Percentiles rank a stretch among this genome's conserved stretches.
Evolutionary conservation across 1,284 basidiomycete genomes (phyloP).

Genomic region (Ganoderma leucocontextum): DNA sequence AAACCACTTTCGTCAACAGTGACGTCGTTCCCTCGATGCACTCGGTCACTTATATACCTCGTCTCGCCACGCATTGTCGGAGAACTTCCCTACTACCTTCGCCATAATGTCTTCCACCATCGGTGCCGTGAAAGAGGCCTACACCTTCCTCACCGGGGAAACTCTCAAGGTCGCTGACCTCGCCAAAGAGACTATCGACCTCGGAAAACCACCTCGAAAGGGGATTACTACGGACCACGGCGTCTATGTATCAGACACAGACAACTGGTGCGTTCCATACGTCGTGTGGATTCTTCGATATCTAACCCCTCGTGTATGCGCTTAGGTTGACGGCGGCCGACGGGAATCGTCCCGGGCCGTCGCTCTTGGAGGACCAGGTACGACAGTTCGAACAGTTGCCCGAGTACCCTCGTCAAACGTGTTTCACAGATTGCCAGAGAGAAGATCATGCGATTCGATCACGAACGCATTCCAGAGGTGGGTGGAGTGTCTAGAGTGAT

Average conservation of each 20-base stretch:
- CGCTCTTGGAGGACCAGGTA: constrained; percentile 69
- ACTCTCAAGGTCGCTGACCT: constrained; percentile 57
- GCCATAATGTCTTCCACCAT: constrained; percentile 35
- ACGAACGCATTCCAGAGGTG: constrained; percentile 85
- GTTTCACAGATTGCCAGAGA: constrained; percentile 58
- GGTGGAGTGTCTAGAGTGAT: constrained; percentile 36
- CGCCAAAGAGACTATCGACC: constrained; percentile 51
- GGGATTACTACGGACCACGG: constrained; percentile 71
- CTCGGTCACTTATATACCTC: not conserved
- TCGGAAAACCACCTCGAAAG: constrained; percentile 40
- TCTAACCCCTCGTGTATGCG: constrained; percentile 4
- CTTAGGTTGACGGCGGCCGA: constrained; percentile 61
- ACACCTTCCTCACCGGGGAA: constrained; percentile 39
- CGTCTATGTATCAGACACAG: constrained; percentile 64
- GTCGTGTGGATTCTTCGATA: not conserved
- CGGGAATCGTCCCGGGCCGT: constrained; percentile 56
- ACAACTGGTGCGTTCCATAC: constrained; percentile 63
- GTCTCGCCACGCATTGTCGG: not conserved
- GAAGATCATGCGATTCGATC: constrained; percentile 82
- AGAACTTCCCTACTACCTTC: not conserved
- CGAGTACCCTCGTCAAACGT: not conserved
- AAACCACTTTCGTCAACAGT: constrained; percentile 23
- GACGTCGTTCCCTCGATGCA: constrained; percentile 27
- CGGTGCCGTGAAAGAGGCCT: constrained; percentile 39
- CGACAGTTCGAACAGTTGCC: not conserved